Percentiles rank a stretch among this genome's conserved stretches.
Conservation (phyloP, 768 basidiomycete genomes). For the Nidularia sp. region DNA sequence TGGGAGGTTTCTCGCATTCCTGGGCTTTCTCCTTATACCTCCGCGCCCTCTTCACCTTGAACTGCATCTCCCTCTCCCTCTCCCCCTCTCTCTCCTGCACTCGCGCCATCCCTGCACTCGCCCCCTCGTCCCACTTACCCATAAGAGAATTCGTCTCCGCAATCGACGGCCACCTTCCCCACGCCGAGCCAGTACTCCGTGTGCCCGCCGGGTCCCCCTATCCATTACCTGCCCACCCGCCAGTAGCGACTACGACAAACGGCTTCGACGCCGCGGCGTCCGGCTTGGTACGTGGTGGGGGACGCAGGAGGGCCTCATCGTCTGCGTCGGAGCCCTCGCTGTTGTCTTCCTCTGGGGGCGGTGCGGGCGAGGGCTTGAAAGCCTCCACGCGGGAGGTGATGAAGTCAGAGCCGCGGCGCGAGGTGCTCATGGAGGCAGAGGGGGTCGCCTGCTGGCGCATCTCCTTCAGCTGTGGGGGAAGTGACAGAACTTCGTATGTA, state of each 20-base stretch:
- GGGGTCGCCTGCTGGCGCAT: neutral
- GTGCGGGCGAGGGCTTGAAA: neutral
- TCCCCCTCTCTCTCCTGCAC: no score
- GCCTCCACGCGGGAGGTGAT: neutral
- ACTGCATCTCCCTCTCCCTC: neutral
- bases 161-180: conserved; percentile 31
- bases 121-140: conserved; percentile 10
- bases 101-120: conserved; percentile 3
- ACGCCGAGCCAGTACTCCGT: conserved; percentile 35
- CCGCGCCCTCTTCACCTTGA: conserved; percentile 1
- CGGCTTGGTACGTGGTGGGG: neutral
- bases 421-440: neutral
- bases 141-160: conserved; percentile 23
- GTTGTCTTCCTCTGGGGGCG: neutral
- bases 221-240: conserved; percentile 39
- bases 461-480: conserved; percentile 5
- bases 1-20: neutral
- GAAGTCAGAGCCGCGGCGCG: neutral
- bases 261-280: conserved; percentile 36
- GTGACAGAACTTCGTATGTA: conserved; percentile 1
- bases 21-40: conserved; percentile 6
- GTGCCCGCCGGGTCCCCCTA: conserved; percentile 30
- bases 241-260: conserved; percentile 13
- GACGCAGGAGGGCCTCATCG: neutral
- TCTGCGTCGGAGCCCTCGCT: neutral